A percentile compares a stretch with the other conserved stretches of the same genome.
Evolutionary conservation across 371 early-diverging fungal genomes (phyloP).

Genomic region (Mucor piriformis): DNA sequence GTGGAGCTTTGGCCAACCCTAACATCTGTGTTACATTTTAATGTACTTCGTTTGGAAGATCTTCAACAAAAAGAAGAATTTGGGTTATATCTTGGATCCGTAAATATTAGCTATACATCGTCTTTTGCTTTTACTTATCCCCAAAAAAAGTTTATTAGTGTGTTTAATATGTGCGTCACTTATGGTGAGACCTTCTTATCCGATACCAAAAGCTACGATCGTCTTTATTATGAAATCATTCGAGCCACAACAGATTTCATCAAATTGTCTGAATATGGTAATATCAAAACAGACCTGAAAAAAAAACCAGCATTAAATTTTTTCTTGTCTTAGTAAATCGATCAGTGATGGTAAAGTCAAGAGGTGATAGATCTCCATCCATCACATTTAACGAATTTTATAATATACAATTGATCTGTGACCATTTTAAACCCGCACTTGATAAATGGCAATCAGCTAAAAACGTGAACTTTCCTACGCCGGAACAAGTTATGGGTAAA

Average conservation of each 20-base stretch:
- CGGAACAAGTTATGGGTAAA: constrained; percentile 48
- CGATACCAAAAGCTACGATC: constrained; percentile 56
- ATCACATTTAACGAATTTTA: constrained; percentile 28
- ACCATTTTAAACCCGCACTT: constrained; percentile 47
- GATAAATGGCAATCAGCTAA: constrained; percentile 42
- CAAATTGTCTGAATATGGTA: constrained; percentile 49
- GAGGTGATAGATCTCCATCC: constrained; percentile 3
- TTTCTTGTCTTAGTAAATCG: neutral
- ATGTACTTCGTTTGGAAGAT: constrained; percentile 36
- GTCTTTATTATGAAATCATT: constrained; percentile 59
- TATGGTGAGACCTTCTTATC: constrained; percentile 57
- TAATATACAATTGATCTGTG: constrained; percentile 38
- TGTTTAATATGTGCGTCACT: constrained; percentile 54
- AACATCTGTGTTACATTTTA: constrained; percentile 48
- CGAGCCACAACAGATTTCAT: constrained; percentile 47
- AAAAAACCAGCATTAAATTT: neutral
- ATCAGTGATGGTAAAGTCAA: neutral
- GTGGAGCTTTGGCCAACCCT: constrained; percentile 54
- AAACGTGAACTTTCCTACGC: constrained; percentile 31
- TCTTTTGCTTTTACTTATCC: neutral
- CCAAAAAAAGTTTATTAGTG: constrained; percentile 34
- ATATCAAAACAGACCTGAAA: neutral
- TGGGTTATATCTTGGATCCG: constrained; percentile 39
- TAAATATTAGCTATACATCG: too few relatives aligned
- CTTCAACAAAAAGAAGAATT: constrained; percentile 36